Base-by-base conservation (phyloP, 2,329 filamentous ascomycete genomes). In the Ophiosphaerella narmari region DNA sequence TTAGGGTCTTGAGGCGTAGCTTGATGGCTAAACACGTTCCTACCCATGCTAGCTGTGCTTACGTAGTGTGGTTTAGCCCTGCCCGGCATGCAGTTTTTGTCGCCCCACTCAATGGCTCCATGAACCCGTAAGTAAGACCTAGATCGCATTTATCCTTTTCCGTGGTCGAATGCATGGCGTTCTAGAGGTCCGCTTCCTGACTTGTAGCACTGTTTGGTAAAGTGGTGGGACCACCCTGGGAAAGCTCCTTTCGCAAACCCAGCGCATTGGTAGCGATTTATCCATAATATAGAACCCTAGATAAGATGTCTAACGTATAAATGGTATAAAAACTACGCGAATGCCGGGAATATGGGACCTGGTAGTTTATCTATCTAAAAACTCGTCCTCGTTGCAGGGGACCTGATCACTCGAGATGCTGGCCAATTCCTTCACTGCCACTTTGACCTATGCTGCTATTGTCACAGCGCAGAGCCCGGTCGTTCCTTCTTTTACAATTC, bases 341-440 rank as follows among this genome's bases (percentile, higher is more conserved):
- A 35, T 24, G 41, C 32, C 46, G 49, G n/a, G 33, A 46, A 57
- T 36, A 35, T 47, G 23, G 38, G 21, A 40, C 12, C 16, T 16
- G 29, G 18, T 39, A 29, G 36, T 40, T 34, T 14, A 43, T 26
- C 39, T 33, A 32, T 40, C 40, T 52, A 45, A n/a, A 24, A 29
- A 31, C n/a, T 44, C 9, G 31, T 18, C 18, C 18, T 36, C 16
- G 24, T 23, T 31, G 46, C 39, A 34, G 26, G 2, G 18, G 35
- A 39, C 23, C 33, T 21, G 36, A 21, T 44, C 32, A 3, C 33
- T 50, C 50, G 56, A 16, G 16, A 67, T 67, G 65, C 39, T 59
- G 44, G 50, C 50, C 7, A 54, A 38, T 24, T 53, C 48, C 3
- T 37, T 63, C 24, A 23, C 50, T 46, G 39, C 60, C 43, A 55